Evolutionary conservation across 495 filamentous ascomycete species (phyloP), one percentile per base, ranked within the genome.

Genomic region (Polyplosphaeria fusca): DNA sequence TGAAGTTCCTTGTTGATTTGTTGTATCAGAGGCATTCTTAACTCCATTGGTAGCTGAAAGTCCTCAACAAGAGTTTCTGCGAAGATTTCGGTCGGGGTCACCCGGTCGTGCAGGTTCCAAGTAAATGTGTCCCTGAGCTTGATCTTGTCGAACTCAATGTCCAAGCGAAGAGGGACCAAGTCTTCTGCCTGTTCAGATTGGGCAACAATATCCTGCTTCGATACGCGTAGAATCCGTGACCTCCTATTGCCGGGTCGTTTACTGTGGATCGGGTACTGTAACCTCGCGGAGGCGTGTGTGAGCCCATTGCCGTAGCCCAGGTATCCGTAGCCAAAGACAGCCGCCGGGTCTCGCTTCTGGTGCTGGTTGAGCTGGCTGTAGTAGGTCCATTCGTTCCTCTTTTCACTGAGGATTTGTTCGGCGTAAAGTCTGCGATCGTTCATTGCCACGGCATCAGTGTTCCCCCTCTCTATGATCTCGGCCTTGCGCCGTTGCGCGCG

Each of bases 121-220:
- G 93, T 98, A 65, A 98, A 96, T 7, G 93, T 98, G 71, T 98
- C 93, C 65, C 93, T 85, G 56, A 98, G 81, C 73, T 95, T 92
- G 62, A 96, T 82, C 73, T 94, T 94, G 55, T 96, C 91, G 80
- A 86, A 90, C 63, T 98, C 94, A 41, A 97, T 89, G 59, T 98
- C 93, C 40, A 98, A 74, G 35, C 93, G 80, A 32, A 98, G 80
- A 1, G 93, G 93, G 0, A 96, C 89, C 54, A 98, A 75, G 63
- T 95, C 87, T 67, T 98, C 93, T 16, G 87, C 76, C 66, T 91
- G 87, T 56, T 96, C 92, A 43, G 85, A 88, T 71, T 97, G 93
- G 30, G 82, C 79, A 62, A 82, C 82, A 69, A 88, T 73, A 52
- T 95, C 89, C 62, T 89, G 87, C 60, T 88, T 82, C 55, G 80